phyloP scores from a whole-genome alignment of 352 stramenopile species.

The Phytophthora constricta region DNA sequence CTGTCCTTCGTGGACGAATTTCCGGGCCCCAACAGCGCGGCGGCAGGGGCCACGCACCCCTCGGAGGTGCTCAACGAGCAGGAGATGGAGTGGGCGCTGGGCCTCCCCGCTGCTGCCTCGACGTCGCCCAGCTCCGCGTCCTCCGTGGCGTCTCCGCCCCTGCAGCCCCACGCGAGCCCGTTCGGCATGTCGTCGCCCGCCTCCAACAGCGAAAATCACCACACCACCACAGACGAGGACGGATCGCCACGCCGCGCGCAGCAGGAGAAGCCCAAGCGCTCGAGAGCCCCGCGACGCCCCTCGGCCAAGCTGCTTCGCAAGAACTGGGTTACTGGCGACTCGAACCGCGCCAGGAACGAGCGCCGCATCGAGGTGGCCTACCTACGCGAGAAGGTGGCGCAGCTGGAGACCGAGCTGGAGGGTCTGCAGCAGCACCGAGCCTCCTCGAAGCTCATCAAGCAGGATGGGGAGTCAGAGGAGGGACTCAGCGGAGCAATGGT shows the following conservation, averaged over 20 bases:
- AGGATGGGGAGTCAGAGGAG: constrained; percentile 19
- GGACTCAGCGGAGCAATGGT: constrained; percentile 15
- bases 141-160: constrained; percentile 20
- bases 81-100: constrained; percentile 38
- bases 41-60: neutral
- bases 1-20: constrained; percentile 48
- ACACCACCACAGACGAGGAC: constrained; percentile 37
- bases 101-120: neutral
- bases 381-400: constrained; percentile 41
- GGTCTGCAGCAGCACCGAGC: constrained; percentile 28
- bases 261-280: constrained; percentile 27
- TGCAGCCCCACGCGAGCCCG: neutral
- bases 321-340: constrained; percentile 39
- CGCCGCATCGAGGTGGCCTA: constrained; percentile 52
- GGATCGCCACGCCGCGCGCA: constrained; percentile 19
- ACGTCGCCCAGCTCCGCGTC: constrained; percentile 21
- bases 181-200: constrained; percentile 19
- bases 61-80: constrained; percentile 27
- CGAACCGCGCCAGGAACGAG: constrained; percentile 48
- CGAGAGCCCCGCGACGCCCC: constrained; percentile 21
- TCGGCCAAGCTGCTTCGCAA: constrained; percentile 41
- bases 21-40: constrained; percentile 1
- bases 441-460: constrained; percentile 26
- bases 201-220: constrained; percentile 30
- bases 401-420: constrained; percentile 41